A percentile compares a stretch with the other conserved stretches of the same genome.
Evolutionary conservation across 345 rosid species (phyloP).

Genomic region (Draba incana): DNA sequence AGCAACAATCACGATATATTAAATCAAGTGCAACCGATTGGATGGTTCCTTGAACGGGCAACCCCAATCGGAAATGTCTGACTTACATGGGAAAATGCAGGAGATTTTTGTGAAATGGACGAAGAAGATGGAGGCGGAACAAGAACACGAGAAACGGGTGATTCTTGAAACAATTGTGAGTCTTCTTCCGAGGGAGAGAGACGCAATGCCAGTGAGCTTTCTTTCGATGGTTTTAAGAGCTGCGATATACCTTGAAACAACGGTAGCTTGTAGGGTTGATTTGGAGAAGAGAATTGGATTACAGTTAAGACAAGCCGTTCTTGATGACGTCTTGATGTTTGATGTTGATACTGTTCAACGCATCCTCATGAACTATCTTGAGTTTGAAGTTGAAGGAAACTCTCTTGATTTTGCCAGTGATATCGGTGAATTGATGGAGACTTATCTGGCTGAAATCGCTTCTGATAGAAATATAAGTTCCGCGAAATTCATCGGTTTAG

Average conservation of each 20-base stretch:
- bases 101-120: constrained; percentile 62
- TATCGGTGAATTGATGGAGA: constrained; percentile 82
- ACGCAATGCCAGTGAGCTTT: constrained; percentile 73
- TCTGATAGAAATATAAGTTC: constrained; percentile 62
- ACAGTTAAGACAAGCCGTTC: constrained; percentile 77
- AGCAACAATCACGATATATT: too few species aligned
- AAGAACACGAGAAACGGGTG: constrained; percentile 79
- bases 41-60: too few species aligned
- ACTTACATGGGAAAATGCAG: constrained; percentile 40
- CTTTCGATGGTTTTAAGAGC: constrained; percentile 81
- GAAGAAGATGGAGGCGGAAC: constrained; percentile 68
- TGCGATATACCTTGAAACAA: constrained; percentile 79
- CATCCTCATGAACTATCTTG: constrained; percentile 75
- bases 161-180: constrained; percentile 81
- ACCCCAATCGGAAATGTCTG: too few species aligned
- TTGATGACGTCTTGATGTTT: constrained; percentile 79
- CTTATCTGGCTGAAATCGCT: constrained; percentile 79
- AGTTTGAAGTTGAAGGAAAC: constrained; percentile 52
- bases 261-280: constrained; percentile 89
- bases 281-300: constrained; percentile 84
- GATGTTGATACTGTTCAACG: constrained; percentile 84
- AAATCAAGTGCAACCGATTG: too few species aligned
- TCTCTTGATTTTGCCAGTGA: constrained; percentile 25
- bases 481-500: constrained; percentile 58
- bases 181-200: constrained; percentile 75